phyloP scores from a whole-genome alignment of 306 rosid species.

The Adenanthera pavonina region DNA sequence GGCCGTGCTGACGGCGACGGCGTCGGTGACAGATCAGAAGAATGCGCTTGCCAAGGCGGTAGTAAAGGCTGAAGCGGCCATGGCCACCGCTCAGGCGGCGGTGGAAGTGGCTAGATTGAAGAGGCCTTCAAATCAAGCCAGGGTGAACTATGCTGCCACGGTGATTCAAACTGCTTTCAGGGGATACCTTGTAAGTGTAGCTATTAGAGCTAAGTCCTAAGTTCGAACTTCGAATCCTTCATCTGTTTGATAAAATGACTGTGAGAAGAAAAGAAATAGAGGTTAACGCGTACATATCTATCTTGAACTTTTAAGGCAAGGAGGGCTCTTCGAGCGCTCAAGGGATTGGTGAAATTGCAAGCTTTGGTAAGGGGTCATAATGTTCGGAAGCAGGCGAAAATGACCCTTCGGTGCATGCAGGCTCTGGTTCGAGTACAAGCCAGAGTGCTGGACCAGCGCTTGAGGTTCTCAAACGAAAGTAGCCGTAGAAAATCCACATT shows the following conservation, averaged over 20 bases:
- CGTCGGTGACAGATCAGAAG: conserved; percentile 51
- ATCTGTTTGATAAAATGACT: not conserved
- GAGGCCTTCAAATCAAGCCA: conserved; percentile 57
- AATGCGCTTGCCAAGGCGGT: conserved; percentile 79
- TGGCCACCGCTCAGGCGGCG: conserved; percentile 80
- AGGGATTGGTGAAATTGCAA: conserved; percentile 93
- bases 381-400: conserved; percentile 94
- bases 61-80: conserved; percentile 81
- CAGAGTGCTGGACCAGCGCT: conserved; percentile 82
- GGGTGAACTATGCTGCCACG: conserved; percentile 56
- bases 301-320: conserved; percentile 62
- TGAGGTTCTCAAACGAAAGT: conserved; percentile 79
- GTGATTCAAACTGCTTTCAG: conserved; percentile 89
- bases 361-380: conserved; percentile 96
- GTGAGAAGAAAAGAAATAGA: not conserved
- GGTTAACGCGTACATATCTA: not conserved
- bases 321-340: conserved; percentile 90
- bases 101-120: conserved; percentile 68
- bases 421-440: conserved; percentile 92
- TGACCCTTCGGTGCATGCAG: conserved; percentile 92
- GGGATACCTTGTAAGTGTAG: conserved; percentile 80
- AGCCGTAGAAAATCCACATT: conserved; percentile 76
- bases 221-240: not conserved
- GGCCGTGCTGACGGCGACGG: conserved; percentile 27
- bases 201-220: conserved; percentile 38